Base-by-base conservation (phyloP, 176 grass and related monocot genomes). In the Thinopyrum elongatum region DNA sequence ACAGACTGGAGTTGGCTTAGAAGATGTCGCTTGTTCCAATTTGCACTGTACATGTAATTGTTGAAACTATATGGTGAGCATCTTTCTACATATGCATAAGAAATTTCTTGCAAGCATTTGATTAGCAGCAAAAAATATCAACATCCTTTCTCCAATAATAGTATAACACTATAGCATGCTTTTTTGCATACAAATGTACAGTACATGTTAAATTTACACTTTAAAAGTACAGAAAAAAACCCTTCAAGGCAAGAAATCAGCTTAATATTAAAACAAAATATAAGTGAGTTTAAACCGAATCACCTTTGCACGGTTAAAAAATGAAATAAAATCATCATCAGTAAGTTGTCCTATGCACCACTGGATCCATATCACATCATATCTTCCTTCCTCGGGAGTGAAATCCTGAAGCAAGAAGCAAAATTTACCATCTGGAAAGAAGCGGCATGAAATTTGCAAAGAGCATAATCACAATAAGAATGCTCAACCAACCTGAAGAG, bases 311-410 rank as follows among this genome's bases (percentile, higher is more conserved):
- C 92, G 90, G 25, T 94, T 94, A 80, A 99, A 96, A 91, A 99
- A 99, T 44, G 94, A 94, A 77, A 99, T 57, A 74, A 99, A 99
- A 81, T 96, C 97, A 87, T 96, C 93, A 87, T 99, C 97, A 60
- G 94, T 76, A 84, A 99, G 97, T 86, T 99, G 97, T 10, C 97
- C 97, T 77, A 99, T 96, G 86, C 97, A 99, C 97, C 97, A 99
- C 66, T 99, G 97, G 68, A 99, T 80, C 97, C 97, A 99, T 91
- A 99, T 96, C 38, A 99, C 94, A 94, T 99, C 97, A 84, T 99
- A 99, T 82, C 94, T 91, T 80, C 87, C 94, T 82, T 70, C 90
- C 90, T 99, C 92, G 16, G 97, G 92, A 82, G 80, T 94, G 77
- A 96, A 99, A 36, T 99, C 92, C 97, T 99, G 60, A 82, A 70